A percentile compares a stretch with the other conserved stretches of the same genome.
These are phyloP conservation scores for Colletotrichum acutatum DNA, from an alignment of 2,329 filamentous ascomycete species.

Conservation along the genomic window DNA sequence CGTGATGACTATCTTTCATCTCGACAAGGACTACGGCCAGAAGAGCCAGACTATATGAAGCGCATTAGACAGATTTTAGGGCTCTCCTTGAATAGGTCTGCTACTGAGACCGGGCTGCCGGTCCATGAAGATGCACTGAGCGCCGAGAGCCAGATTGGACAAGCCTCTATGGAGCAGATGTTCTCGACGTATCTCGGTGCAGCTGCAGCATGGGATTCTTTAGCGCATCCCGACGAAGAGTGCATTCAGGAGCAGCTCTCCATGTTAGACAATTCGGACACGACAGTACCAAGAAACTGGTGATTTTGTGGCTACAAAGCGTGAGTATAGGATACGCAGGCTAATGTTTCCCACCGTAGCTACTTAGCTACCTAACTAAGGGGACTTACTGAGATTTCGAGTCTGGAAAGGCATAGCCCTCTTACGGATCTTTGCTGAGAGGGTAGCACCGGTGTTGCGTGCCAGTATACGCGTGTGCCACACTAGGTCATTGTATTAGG, in stretches of 20 bases:
- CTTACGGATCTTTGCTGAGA: no score
- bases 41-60: slow-evolving; percentile 14
- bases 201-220: slow-evolving; percentile 8
- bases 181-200: slow-evolving; percentile 12
- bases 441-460: no score
- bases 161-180: slow-evolving; percentile 8
- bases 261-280: slow-evolving; percentile 10
- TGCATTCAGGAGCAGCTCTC: slow-evolving; percentile 4
- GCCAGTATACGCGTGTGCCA: no score
- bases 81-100: neutral
- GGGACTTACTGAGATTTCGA: no score
- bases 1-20: slow-evolving; percentile 10
- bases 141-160: neutral
- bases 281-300: slow-evolving; percentile 14
- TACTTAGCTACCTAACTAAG: no score
- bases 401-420: no score
- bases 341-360: no score
- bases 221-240: slow-evolving; percentile 12
- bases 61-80: neutral
- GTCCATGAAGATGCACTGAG: neutral
- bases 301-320: neutral
- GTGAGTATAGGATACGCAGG: no score
- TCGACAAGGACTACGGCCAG: slow-evolving; percentile 4
- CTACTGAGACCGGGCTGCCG: neutral
- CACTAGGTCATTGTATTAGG: no score